These are phyloP conservation scores for Quercus lobata DNA, from an alignment of 331 rosid species.

Conservation along the genomic window DNA sequence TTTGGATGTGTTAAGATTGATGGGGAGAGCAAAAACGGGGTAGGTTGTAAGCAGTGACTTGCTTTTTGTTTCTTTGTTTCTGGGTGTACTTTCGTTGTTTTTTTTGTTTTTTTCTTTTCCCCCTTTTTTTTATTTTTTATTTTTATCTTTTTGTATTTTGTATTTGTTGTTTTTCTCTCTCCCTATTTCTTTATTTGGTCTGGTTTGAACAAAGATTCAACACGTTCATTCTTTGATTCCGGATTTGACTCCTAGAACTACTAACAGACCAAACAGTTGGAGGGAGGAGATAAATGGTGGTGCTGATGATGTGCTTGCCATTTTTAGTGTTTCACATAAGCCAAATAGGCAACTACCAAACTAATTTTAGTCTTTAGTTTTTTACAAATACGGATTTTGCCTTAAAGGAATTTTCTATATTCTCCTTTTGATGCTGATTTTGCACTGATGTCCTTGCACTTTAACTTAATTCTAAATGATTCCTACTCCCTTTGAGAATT, in stretches of 20 bases:
- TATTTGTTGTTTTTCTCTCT: neutral
- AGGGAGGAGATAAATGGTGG: constrained; percentile 30
- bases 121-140: neutral
- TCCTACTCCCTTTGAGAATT: neutral
- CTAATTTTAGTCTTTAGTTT: constrained; percentile 23
- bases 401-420: neutral
- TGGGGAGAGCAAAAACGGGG: constrained; percentile 47
- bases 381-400: neutral
- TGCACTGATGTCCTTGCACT: neutral
- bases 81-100: neutral
- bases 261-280: constrained; percentile 56
- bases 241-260: constrained; percentile 57
- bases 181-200: constrained; percentile 24
- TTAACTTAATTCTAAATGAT: neutral
- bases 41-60: constrained; percentile 35
- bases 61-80: constrained; percentile 37
- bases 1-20: constrained; percentile 42
- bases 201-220: constrained; percentile 44
- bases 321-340: constrained; percentile 25
- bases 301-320: constrained; percentile 30
- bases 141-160: constrained; percentile 2
- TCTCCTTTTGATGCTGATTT: neutral
- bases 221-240: constrained; percentile 45
- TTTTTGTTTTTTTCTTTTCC: neutral
- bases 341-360: constrained; percentile 6